Base-by-base conservation (phyloP, 257 asterid genomes). In the Orobanche coerulescens region DNA sequence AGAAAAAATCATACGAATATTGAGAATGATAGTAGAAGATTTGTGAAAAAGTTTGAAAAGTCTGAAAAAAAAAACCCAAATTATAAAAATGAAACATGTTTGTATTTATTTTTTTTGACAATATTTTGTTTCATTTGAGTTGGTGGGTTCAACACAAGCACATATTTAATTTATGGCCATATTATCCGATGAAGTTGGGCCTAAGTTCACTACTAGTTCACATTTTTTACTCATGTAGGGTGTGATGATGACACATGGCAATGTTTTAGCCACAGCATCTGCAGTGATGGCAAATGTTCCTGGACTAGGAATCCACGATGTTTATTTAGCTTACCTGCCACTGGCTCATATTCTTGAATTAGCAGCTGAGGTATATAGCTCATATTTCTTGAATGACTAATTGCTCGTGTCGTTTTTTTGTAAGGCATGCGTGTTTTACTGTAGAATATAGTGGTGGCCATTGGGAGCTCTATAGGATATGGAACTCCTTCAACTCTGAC, bases 191-290 rank as follows among this genome's bases (percentile, higher is more conserved):
- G n/a, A 23, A 37, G 8, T 37, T 12, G 43, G 25, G 36, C 58
- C 24, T 18, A n/a, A 18, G 53, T 49, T 54, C 50, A 53, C 39
- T 48, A 33, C 58, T 36, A 22, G 48, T n/a, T n/a, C n/a, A 8
- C 24, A 1, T 60, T 28, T 74, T 61, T 18, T 23, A 46, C 46
- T 66, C 66, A 7, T 75, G 57, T 77, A 92, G 97, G 98, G 98
- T 69, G 98, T 93, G 69, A 86, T 93, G 95, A 93, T 93, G 98
- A 93, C 98, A 28, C 98, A 89, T 78, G 78, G 85, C 58, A 93
- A 86, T 53, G 78, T 93, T 71, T 78, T 93, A 72, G 94, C 97
- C 58, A 89, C 97, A 60, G 89, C 76, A 53, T 83, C 98, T 61
- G 98, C 95, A 67, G 98, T 93, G 60, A 70, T 93, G 94, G 78